Base-by-base conservation (phyloP, 768 basidiomycete genomes). In the Leucogyrophana mollusca region DNA sequence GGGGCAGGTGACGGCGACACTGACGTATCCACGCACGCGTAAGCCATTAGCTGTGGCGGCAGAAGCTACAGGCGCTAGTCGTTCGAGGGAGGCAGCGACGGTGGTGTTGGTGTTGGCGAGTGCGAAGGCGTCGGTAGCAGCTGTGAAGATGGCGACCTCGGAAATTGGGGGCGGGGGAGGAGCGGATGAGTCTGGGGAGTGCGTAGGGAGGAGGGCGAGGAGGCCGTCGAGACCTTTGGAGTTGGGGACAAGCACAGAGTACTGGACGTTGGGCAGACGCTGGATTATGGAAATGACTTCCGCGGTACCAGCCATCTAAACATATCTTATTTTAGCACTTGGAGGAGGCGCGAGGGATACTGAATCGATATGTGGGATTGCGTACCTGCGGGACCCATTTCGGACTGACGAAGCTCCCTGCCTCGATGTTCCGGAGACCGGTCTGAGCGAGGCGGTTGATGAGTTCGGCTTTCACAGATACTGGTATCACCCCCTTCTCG, bases 341-440 rank as follows among this genome's bases (percentile, higher is more conserved):
- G 16, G 13, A 41, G 24, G 41, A 48, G 43, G n/a, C n/a, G n/a
- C n/a, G n/a, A n/a, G n/a, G n/a, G n/a, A n/a, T 20, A 16, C 24
- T 7, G 24, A 20, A 35, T 13, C n/a, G 16, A 22, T 34, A 45
- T 23, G 16, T n/a, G n/a, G n/a, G n/a, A n/a, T n/a, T 30, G 64
- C 73, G 40, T 51, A 83, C 93, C 79, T 94, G 93, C 0, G 92
- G 93, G 20, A 94, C 87, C 87, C 91, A 91, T 66, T 92, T 93
- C 0, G 89, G 88, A 63, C 90, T 90, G 47, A 94, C 93, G 60
- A 95, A 93, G 61, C 90, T 91, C 6, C 93, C 93, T 1, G 82
- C 80, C 65, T 94, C 92, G 53, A 94, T 85, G 46, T 72, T 79
- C 50, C 71, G 70, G 55, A 82, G 60, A 0, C 91, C 93, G 9